These are phyloP conservation scores for Dendrobium catenatum DNA, from an alignment of 106 monocot species.

Conservation along the genomic window DNA sequence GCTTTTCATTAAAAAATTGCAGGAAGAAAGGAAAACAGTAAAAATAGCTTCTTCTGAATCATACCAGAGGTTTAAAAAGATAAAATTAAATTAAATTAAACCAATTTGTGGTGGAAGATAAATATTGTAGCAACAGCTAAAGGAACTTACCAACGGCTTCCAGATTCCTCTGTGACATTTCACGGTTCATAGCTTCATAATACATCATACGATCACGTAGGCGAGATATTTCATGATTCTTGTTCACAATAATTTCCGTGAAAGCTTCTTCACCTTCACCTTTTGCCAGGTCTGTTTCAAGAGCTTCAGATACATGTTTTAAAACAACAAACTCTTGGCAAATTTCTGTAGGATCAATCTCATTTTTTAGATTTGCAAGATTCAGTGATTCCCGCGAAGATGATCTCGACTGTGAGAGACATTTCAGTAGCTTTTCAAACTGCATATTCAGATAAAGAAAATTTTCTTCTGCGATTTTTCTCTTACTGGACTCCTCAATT, in stretches of 20 bases:
- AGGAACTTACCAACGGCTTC: slow-evolving; percentile 33
- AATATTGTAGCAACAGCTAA: background rate
- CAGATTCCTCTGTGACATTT: slow-evolving; percentile 71
- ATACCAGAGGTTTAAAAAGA: background rate
- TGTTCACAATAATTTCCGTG: slow-evolving; percentile 23
- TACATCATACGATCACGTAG: slow-evolving; percentile 40
- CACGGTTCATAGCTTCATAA: slow-evolving; percentile 54
- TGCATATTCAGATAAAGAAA: slow-evolving; percentile 21
- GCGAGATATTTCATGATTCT: slow-evolving; percentile 48
- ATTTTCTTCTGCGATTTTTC: slow-evolving; percentile 21
- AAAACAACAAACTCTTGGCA: slow-evolving; percentile 27
- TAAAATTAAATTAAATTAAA: background rate
- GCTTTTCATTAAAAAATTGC: background rate
- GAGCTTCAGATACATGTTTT: slow-evolving; percentile 27
- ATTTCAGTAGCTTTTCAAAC: slow-evolving; percentile 19
- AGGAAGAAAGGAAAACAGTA: background rate
- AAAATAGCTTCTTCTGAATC: background rate
- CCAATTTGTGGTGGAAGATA: background rate
- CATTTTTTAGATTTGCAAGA: slow-evolving; percentile 10
- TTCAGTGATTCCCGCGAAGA: slow-evolving; percentile 6
- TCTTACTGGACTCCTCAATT: slow-evolving; percentile 24
- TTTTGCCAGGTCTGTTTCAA: slow-evolving; percentile 27
- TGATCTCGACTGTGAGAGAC: slow-evolving; percentile 13
- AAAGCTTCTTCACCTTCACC: slow-evolving; percentile 30
- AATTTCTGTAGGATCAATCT: slow-evolving; percentile 21